These are phyloP conservation scores for Marasmius fiardii DNA, from an alignment of 1,284 basidiomycete species.

Conservation along the genomic window DNA sequence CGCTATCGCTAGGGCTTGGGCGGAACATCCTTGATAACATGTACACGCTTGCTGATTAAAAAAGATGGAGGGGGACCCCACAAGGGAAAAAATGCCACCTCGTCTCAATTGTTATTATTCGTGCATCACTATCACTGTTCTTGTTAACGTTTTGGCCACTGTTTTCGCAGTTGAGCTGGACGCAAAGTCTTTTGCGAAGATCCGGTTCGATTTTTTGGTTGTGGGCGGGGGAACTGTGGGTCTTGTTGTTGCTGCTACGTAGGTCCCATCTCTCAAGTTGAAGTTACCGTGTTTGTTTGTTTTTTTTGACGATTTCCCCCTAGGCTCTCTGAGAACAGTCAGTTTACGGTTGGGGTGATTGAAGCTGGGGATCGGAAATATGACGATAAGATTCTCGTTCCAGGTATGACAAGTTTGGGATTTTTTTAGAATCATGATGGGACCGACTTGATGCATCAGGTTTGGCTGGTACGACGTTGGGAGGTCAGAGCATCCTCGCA, in stretches of 20 bases:
- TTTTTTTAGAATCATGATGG: background rate
- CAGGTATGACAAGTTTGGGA: background rate
- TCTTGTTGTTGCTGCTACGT: background rate
- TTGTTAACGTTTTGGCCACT: too few relatives aligned
- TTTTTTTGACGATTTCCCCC: background rate
- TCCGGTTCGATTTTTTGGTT: background rate
- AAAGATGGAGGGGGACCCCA: too few relatives aligned
- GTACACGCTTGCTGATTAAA: too few relatives aligned
- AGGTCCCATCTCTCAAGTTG: background rate
- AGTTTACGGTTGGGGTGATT: background rate
- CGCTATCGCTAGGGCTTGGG: too few relatives aligned
- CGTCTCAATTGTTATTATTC: too few relatives aligned
- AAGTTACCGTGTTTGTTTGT: background rate
- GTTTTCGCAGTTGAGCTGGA: background rate
- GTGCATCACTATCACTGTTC: too few relatives aligned
- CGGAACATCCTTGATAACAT: too few relatives aligned
- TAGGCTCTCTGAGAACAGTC: background rate
- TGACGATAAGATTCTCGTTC: background rate
- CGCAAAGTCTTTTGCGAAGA: background rate
- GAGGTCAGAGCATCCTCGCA: background rate
- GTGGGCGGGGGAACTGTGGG: background rate
- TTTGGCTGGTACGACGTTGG: background rate
- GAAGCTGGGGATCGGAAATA: background rate
- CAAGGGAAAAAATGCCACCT: too few relatives aligned
- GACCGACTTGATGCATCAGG: background rate